These are phyloP conservation scores for Trifolium fragiferum DNA, from an alignment of 306 rosid genomes.

Conservation along the genomic window DNA sequence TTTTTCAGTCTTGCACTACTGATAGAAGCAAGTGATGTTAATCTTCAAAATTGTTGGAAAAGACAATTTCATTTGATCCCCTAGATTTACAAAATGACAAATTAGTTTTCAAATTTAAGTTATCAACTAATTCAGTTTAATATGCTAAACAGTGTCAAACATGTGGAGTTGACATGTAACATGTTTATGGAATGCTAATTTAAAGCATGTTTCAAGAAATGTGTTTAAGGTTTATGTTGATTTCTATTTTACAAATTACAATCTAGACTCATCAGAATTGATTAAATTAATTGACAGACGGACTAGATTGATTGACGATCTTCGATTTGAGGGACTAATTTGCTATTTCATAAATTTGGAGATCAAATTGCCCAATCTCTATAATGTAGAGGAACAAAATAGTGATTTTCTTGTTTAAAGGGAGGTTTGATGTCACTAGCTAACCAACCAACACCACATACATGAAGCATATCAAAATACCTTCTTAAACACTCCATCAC, in stretches of 20 bases:
- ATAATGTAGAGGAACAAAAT: not conserved
- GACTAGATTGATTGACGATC: not conserved
- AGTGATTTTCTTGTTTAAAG: not conserved
- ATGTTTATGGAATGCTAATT: not conserved
- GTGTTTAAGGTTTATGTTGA: not conserved
- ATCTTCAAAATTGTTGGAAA: not conserved
- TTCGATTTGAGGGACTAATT: not conserved
- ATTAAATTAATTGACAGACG: not conserved
- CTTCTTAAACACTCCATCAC: slow-evolving; percentile 93
- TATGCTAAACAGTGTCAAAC: not conserved
- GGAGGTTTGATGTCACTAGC: slow-evolving; percentile 5
- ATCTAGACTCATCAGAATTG: not conserved
- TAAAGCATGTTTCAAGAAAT: not conserved
- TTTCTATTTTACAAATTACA: slow-evolving; percentile 3
- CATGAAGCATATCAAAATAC: slow-evolving; percentile 47
- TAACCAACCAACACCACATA: slow-evolving; percentile 9
- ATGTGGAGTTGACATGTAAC: not conserved
- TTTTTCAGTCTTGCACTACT: not conserved
- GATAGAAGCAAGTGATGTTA: not conserved
- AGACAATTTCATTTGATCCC: not conserved
- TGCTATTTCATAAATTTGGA: not conserved
- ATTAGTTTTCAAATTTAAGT: not conserved
- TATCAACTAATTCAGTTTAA: not conserved
- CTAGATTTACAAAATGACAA: not conserved
- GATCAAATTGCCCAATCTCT: not conserved